These are phyloP conservation scores for Pythium monospermum DNA, from an alignment of 352 stramenopile species.

Conservation along the genomic window DNA sequence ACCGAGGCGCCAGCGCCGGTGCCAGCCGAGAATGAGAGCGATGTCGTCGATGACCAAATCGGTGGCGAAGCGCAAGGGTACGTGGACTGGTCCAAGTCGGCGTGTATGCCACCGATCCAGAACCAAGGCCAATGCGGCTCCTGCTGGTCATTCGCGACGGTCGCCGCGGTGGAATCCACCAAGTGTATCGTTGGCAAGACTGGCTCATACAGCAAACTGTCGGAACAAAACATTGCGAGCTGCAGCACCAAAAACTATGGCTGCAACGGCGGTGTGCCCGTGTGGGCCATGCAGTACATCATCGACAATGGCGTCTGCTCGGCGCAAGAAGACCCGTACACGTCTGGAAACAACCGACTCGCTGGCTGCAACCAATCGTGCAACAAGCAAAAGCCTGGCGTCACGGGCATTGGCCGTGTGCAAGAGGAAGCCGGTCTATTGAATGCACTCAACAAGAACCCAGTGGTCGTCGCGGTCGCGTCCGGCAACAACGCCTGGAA, in stretches of 20 bases:
- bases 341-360: constrained; percentile 6
- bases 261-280: constrained; percentile 87
- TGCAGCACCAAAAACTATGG: constrained; percentile 87
- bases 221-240: constrained; percentile 90
- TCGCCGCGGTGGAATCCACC: constrained; percentile 87
- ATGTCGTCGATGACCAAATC: not conserved
- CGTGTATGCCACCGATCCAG: constrained; percentile 19
- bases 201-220: constrained; percentile 66
- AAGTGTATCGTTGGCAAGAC: constrained; percentile 77
- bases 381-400: constrained; percentile 5
- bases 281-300: constrained; percentile 92
- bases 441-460: constrained; percentile 87
- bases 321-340: constrained; percentile 82
- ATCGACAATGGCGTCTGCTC: constrained; percentile 80
- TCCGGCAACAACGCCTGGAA: constrained; percentile 94
- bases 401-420: constrained; percentile 3
- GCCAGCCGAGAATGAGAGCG: not conserved
- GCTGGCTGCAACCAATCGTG: constrained; percentile 7
- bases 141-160: constrained; percentile 97
- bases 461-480: constrained; percentile 92
- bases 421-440: constrained; percentile 64
- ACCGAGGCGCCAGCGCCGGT: not conserved
- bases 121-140: constrained; percentile 95
- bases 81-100: constrained; percentile 16
- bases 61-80: not conserved